A percentile compares a stretch with the other conserved stretches of the same genome.
Evolutionary conservation across 352 stramenopile species (phyloP).

Genomic region (Lagenidium giganteum): DNA sequence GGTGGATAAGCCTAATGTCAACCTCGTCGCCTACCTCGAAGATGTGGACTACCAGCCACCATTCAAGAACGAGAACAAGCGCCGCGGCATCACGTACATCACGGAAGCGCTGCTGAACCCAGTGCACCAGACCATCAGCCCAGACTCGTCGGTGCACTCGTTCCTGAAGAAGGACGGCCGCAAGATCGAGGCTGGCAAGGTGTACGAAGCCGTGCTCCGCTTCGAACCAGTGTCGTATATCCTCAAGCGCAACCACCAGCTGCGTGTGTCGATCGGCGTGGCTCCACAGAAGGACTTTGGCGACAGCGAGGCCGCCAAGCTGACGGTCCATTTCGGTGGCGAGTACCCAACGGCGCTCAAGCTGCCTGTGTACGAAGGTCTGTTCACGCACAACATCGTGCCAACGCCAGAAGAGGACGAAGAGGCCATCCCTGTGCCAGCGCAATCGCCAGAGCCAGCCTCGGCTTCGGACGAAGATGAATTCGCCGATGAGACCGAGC

Average conservation of each 20-base stretch:
- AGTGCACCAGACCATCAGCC: conserved; percentile 52
- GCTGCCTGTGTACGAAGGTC: conserved; percentile 47
- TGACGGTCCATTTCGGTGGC: conserved; percentile 71
- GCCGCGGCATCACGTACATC: conserved; percentile 73
- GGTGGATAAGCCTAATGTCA: conserved; percentile 53
- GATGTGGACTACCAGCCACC: conserved; percentile 66
- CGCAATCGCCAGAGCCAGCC: conserved; percentile 2
- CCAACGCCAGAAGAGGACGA: conserved; percentile 22
- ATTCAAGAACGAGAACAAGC: conserved; percentile 81
- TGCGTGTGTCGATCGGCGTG: conserved; percentile 67
- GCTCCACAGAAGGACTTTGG: conserved; percentile 52
- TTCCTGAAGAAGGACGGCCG: conserved; percentile 56
- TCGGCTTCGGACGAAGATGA: conserved; percentile 38
- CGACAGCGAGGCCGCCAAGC: conserved; percentile 43
- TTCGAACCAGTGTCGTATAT: conserved; percentile 78
- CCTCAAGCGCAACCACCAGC: conserved; percentile 69
- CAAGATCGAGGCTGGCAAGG: conserved; percentile 48
- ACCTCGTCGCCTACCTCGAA: conserved; percentile 72
- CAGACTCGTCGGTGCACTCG: conserved; percentile 59
- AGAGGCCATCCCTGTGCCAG: conserved; percentile 16
- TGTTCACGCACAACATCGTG: conserved; percentile 64
- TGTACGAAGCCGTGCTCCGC: conserved; percentile 76
- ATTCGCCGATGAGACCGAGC: conserved; percentile 43
- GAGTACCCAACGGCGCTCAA: conserved; percentile 68
- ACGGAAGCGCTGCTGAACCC: conserved; percentile 73